These are phyloP conservation scores for Apiospora arundinis DNA, from an alignment of 2,329 filamentous ascomycete genomes.

Conservation along the genomic window DNA sequence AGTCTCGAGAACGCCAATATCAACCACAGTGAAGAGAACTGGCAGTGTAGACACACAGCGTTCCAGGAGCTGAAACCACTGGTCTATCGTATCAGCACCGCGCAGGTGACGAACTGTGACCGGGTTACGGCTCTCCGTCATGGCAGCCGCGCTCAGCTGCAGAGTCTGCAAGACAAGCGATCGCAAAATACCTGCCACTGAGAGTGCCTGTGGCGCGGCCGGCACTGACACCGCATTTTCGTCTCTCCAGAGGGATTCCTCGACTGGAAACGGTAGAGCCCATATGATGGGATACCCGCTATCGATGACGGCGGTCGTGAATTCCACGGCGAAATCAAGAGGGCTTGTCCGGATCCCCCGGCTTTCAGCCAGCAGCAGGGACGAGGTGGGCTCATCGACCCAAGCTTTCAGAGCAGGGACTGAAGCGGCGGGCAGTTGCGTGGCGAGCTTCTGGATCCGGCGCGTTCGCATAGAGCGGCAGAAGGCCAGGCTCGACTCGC, in stretches of 20 bases:
- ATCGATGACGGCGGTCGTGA: conserved; percentile 24
- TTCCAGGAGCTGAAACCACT: neutral
- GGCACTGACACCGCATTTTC: neutral
- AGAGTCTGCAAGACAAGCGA: conserved; percentile 22
- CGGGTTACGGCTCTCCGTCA: conserved; percentile 18
- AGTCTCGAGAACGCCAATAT: neutral
- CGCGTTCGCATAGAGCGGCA: conserved; percentile 26
- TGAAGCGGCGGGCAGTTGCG: neutral
- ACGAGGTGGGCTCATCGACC: conserved; percentile 20
- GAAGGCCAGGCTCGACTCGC: conserved; percentile 21
- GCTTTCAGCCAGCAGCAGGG: conserved; percentile 27
- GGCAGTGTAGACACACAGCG: neutral
- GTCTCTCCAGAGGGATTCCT: neutral
- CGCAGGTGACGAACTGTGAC: neutral
- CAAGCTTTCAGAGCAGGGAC: conserved; percentile 21
- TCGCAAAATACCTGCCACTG: conserved; percentile 6
- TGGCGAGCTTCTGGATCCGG: conserved; percentile 21
- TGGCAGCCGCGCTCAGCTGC: neutral
- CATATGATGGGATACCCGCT: conserved; percentile 22
- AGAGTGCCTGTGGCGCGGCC: neutral
- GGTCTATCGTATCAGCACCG: neutral
- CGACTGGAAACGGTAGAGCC: conserved; percentile 18
- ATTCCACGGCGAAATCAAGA: conserved; percentile 27
- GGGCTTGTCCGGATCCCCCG: conserved; percentile 24
- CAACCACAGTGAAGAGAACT: neutral